A percentile compares a stretch with the other conserved stretches of the same genome.
phyloP scores from a whole-genome alignment of 2,329 filamentous ascomycete species.

The Tolypocladium paradoxum region DNA sequence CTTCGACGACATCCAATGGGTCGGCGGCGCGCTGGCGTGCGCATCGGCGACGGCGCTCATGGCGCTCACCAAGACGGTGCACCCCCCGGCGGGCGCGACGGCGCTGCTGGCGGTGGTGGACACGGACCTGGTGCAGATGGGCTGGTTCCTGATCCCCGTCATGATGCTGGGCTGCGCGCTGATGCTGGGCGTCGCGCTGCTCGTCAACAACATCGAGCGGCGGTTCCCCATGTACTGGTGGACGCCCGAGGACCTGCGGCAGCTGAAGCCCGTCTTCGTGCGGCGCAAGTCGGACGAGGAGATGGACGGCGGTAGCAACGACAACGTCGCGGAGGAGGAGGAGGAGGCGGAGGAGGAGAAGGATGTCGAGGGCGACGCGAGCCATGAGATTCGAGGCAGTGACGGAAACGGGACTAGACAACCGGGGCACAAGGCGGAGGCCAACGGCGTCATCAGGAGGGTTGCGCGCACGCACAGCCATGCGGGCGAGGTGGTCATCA shows the following conservation, averaged over 20 bases:
- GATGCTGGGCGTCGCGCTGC: constrained; percentile 51
- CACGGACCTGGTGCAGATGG: constrained; percentile 39
- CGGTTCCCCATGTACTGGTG: constrained; percentile 64
- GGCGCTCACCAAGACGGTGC: constrained; percentile 60
- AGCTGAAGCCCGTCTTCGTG: constrained; percentile 2
- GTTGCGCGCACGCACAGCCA: not conserved
- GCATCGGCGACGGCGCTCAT: constrained; percentile 53
- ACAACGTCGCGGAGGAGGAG: not conserved
- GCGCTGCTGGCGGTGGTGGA: constrained; percentile 58
- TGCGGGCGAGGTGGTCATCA: constrained; percentile 22
- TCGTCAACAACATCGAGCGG: constrained; percentile 60
- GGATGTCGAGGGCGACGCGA: not conserved
- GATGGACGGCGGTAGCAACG: not conserved
- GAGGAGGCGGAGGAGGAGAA: constrained; percentile 5
- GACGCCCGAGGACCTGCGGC: constrained; percentile 31
- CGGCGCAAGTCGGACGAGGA: constrained; percentile 4
- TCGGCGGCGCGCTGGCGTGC: constrained; percentile 56
- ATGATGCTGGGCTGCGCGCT: constrained; percentile 48
- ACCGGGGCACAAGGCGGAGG: not conserved
- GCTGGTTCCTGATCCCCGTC: constrained; percentile 59
- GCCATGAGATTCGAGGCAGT: constrained; percentile 6
- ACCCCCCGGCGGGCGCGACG: constrained; percentile 66
- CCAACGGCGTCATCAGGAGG: not conserved
- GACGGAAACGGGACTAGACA: constrained; percentile 6
- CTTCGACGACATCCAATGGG: constrained; percentile 45